A percentile compares a stretch with the other conserved stretches of the same genome.
Evolutionary conservation across 2,329 filamentous ascomycete species (phyloP).

Genomic region (Diaporthe amygdali): DNA sequence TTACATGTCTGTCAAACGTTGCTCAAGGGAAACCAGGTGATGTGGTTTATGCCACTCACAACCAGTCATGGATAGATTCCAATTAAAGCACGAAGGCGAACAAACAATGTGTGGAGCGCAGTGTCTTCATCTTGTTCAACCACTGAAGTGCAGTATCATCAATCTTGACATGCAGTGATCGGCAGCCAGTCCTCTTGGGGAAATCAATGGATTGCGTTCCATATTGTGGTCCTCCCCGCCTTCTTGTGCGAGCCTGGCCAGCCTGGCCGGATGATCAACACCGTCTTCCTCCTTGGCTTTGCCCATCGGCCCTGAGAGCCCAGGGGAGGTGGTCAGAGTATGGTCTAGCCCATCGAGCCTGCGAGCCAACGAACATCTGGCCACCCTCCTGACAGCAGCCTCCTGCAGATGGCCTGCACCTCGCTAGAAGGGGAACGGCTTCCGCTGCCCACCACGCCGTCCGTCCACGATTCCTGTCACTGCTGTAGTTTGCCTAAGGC

Average conservation of each 20-base stretch:
- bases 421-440: background rate
- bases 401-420: slow-evolving; percentile 18
- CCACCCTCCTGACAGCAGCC: slow-evolving; percentile 18
- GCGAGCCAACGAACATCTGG: background rate
- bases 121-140: background rate
- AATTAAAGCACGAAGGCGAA: background rate
- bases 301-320: background rate
- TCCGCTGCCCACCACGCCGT: background rate
- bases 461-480: background rate
- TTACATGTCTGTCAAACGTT: background rate
- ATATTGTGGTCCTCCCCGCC: slow-evolving; percentile 8
- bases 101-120: background rate
- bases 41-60: background rate
- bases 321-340: background rate
- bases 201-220: slow-evolving; percentile 10
- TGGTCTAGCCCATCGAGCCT: background rate
- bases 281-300: background rate
- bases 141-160: background rate
- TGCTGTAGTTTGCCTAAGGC: too few relatives aligned
- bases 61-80: background rate
- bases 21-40: background rate
- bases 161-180: slow-evolving; percentile 1
- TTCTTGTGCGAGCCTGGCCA: background rate
- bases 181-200: slow-evolving; percentile 6
- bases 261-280: slow-evolving; percentile 3